These are phyloP conservation scores for Cutaneotrichosporon sp. DNA, from an alignment of 1,284 basidiomycete genomes.

Conservation along the genomic window DNA sequence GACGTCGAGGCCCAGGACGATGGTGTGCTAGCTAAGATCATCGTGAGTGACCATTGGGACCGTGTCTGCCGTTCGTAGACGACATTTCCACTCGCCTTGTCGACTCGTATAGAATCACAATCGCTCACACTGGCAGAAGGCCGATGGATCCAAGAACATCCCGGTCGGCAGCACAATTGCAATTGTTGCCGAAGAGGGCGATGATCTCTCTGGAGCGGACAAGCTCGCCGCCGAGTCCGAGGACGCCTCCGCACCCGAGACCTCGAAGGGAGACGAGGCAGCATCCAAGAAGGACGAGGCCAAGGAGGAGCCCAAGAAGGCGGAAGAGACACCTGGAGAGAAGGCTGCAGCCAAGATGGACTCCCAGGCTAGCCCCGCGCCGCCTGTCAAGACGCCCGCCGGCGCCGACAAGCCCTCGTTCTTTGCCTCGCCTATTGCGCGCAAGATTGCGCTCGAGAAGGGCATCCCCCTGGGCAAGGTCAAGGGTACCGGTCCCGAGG, in stretches of 20 bases:
- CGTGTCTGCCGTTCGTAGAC: no score
- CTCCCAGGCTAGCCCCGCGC: not conserved
- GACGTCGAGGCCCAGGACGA: constrained; percentile 99
- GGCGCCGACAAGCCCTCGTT: constrained; percentile 59
- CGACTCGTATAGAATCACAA: no score
- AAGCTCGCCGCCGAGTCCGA: constrained; percentile 62
- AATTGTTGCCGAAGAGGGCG: constrained; percentile 86
- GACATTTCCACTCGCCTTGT: no score
- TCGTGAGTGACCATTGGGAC: constrained; percentile 46
- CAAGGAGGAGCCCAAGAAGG: constrained; percentile 50
- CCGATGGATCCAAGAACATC: constrained; percentile 81
- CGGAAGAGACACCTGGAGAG: constrained; percentile 48
- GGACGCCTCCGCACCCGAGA: constrained; percentile 23
- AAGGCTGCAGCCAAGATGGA: constrained; percentile 17
- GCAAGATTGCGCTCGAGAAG: constrained; percentile 91
- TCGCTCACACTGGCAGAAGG: constrained; percentile 18
- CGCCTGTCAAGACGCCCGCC: constrained; percentile 3
- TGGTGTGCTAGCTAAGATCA: constrained; percentile 85
- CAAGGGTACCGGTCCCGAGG: constrained; percentile 90
- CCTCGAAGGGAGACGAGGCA: constrained; percentile 42
- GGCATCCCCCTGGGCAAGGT: constrained; percentile 87
- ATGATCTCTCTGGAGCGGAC: constrained; percentile 78
- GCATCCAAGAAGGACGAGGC: constrained; percentile 20
- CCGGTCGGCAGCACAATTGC: constrained; percentile 82
- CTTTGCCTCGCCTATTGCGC: constrained; percentile 91